Evolutionary conservation across 805 yeast species (phyloP), one percentile per base, ranked within the genome.

Genomic region (Saccharomycopsis javanensis): DNA sequence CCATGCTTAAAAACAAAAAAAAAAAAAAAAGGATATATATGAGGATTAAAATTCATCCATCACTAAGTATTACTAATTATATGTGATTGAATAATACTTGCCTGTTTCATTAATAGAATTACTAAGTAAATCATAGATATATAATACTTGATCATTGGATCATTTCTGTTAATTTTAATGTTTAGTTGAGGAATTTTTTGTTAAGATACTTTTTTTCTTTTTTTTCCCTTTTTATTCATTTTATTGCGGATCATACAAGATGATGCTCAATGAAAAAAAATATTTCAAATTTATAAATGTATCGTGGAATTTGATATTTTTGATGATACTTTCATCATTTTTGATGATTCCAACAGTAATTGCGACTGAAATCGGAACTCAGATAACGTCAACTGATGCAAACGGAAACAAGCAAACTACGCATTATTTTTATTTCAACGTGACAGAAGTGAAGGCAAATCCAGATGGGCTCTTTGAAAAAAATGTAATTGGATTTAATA

Each of bases 401-500:
- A 7, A 13, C 23, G 15, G 16, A 15, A 15, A 23, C 13, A 28
- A 20, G 28, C 11, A 27, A 20, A 42, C 48, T 59, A 79, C 84
- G 16, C 89, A 82, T 61, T 73, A 76, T 1, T 79, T 80, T 73
- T 75, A 77, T 68, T 85, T 67, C 68, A 75, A 79, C 6, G 80
- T 85, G 1, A 73, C 75, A 4, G 85, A 86, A 80, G 79, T 80
- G 20, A 67, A 68, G 38, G 86, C 83, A 5, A 83, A 81, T 64
- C 89, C 89, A 4, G 91, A 85, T 69, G 88, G 88, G 4, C 67
- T 72, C 25, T 68, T 70, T 34, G 79, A 74, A 53, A 78, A 85
- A 63, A 71, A 70, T 33, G 81, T 85, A 64, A 79, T 86, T 58
- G 86, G 88, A 0, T 82, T 85, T 66, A 85, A 86, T 66, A 81